Evolutionary conservation across 2,329 filamentous ascomycete genomes (phyloP).

Genomic region (Teratosphaeria gauchensis): DNA sequence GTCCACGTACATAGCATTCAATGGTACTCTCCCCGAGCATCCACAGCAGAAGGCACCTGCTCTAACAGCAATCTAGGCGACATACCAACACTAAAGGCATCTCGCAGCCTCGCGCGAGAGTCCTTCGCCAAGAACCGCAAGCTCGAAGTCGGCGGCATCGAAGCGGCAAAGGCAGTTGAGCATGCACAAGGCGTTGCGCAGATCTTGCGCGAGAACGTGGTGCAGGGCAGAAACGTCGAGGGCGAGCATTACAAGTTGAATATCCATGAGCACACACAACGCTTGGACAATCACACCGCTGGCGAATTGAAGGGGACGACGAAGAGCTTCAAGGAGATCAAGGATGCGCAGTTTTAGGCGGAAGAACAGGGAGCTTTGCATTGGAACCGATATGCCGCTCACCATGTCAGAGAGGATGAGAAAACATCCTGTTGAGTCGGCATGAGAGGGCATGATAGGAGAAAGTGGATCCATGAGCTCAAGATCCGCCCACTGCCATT

Average conservation of each 20-base stretch:
- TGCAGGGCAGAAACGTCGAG: constrained; percentile 54
- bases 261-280: constrained; percentile 85
- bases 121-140: constrained; percentile 61
- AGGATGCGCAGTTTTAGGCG: constrained; percentile 18
- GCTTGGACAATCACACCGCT: constrained; percentile 86
- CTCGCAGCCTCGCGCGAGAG: constrained; percentile 60
- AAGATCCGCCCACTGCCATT: not conserved
- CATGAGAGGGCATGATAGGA: not conserved
- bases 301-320: constrained; percentile 47
- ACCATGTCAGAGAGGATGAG: not conserved
- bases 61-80: constrained; percentile 50
- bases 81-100: constrained; percentile 54
- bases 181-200: constrained; percentile 75
- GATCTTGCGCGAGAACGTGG: constrained; percentile 73
- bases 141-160: constrained; percentile 48
- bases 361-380: not conserved
- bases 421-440: not conserved
- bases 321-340: constrained; percentile 33
- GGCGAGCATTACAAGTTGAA: constrained; percentile 50
- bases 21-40: constrained; percentile 20
- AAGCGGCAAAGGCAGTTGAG: constrained; percentile 55
- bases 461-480: not conserved
- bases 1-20: constrained; percentile 71
- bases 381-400: not conserved
- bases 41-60: not conserved